phyloP scores from a whole-genome alignment of 139 green algal genomes.

The Deuterostichococcus epilithicus region DNA sequence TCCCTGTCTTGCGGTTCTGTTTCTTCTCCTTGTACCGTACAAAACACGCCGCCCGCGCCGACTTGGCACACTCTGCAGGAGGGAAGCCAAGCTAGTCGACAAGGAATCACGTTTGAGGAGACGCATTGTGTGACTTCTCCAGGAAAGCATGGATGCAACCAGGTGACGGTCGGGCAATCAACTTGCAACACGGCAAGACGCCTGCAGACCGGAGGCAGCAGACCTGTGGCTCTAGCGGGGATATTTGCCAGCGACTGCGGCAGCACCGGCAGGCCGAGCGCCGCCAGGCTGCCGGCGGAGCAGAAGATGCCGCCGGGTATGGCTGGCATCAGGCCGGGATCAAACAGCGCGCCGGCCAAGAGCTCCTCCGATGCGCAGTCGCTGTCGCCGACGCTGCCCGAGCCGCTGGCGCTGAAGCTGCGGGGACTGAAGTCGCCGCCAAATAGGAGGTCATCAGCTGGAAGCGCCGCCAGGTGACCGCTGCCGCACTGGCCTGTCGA shows the following conservation, averaged over 20 bases:
- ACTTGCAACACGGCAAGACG: neutral
- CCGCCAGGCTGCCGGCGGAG: neutral
- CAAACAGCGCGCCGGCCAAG: neutral
- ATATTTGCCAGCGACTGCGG: neutral
- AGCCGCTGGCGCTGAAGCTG: too few relatives aligned
- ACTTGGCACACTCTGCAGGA: neutral
- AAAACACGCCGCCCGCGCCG: conserved; percentile 8
- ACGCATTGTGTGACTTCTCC: too few relatives aligned
- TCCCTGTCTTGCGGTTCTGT: conserved; percentile 64
- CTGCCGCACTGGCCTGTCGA: neutral
- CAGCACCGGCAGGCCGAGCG: neutral
- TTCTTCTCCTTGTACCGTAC: conserved; percentile 67
- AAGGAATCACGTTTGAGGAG: too few relatives aligned
- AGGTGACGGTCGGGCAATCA: neutral
- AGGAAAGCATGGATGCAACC: too few relatives aligned
- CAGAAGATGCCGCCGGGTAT: neutral
- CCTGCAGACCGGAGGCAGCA: neutral
- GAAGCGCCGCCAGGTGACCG: too few relatives aligned
- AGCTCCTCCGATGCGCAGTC: neutral
- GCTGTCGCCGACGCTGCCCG: neutral
- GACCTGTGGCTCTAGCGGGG: neutral
- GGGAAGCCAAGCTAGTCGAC: too few relatives aligned
- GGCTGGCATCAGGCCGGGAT: neutral
- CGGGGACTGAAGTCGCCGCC: too few relatives aligned
- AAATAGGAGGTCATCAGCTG: neutral